A percentile compares a stretch with the other conserved stretches of the same genome.
These are phyloP conservation scores for Neopestalotiopsis sp. DNA, from an alignment of 2,329 filamentous ascomycete genomes.

Conservation along the genomic window DNA sequence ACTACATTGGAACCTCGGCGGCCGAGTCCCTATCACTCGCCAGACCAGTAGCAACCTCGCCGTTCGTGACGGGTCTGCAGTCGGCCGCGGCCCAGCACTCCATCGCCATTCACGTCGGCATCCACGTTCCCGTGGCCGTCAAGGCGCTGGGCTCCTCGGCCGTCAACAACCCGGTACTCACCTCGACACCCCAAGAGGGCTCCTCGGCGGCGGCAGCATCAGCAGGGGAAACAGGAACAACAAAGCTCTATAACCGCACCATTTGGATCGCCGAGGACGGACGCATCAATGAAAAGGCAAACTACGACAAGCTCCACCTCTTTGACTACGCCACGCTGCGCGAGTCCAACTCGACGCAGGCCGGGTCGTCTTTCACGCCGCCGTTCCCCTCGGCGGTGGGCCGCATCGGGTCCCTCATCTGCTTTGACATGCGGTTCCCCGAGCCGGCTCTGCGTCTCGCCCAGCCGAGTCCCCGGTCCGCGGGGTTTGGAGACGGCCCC, in stretches of 20 bases:
- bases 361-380: constrained; percentile 64
- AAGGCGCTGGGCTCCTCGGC: constrained; percentile 30
- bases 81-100: constrained; percentile 66
- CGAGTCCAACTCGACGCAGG: constrained; percentile 67
- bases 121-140: constrained; percentile 73
- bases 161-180: constrained; percentile 10
- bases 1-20: constrained; percentile 79
- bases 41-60: constrained; percentile 65
- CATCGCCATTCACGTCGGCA: constrained; percentile 82
- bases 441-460: constrained; percentile 74
- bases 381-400: constrained; percentile 79
- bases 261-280: constrained; percentile 56
- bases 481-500: constrained; percentile 27
- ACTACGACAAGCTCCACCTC: constrained; percentile 89
- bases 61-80: constrained; percentile 79
- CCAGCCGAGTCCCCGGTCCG: no score
- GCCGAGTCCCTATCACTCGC: constrained; percentile 74
- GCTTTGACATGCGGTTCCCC: constrained; percentile 88
- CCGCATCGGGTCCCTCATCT: constrained; percentile 79
- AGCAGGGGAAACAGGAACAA: constrained; percentile 13
- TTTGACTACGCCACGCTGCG: constrained; percentile 71
- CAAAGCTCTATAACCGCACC: constrained; percentile 56
- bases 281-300: constrained; percentile 42
- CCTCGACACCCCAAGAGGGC: constrained; percentile 4
- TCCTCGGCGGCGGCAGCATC: neutral